Conservation (phyloP, 352 stramenopile genomes). For the Ophiocytium majus region DNA sequence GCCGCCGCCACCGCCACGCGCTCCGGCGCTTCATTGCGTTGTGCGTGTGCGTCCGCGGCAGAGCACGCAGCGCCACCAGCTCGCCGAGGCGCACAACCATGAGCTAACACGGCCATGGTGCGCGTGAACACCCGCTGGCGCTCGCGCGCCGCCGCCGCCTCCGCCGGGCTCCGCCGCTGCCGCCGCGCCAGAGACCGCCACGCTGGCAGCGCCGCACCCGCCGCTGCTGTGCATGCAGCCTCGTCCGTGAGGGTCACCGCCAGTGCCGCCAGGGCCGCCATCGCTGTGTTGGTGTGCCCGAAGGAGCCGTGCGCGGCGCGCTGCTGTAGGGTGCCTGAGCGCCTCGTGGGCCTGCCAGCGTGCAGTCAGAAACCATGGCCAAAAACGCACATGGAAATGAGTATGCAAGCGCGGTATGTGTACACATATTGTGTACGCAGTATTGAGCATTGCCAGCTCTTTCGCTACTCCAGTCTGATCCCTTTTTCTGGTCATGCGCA, state of each 20-base stretch:
- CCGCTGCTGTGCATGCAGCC: too few species aligned
- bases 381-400: too few species aligned
- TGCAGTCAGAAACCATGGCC: too few species aligned
- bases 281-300: background rate
- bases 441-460: too few species aligned
- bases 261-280: background rate
- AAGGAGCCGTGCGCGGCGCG: background rate
- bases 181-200: too few species aligned
- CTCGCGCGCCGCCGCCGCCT: background rate
- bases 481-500: too few species aligned
- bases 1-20: background rate
- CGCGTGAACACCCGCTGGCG: background rate
- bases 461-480: too few species aligned
- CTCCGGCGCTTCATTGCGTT: background rate
- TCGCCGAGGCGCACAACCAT: conserved; percentile 32
- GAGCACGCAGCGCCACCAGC: conserved; percentile 8
- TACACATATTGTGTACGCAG: too few species aligned
- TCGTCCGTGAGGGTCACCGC: background rate
- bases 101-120: background rate
- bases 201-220: background rate
- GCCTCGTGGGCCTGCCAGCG: too few species aligned
- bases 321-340: too few species aligned
- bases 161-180: too few species aligned
- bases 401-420: too few species aligned
- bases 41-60: background rate